These are phyloP conservation scores for Conticribra guillardii DNA, from an alignment of 108 stramenopile genomes.

Conservation along the genomic window DNA sequence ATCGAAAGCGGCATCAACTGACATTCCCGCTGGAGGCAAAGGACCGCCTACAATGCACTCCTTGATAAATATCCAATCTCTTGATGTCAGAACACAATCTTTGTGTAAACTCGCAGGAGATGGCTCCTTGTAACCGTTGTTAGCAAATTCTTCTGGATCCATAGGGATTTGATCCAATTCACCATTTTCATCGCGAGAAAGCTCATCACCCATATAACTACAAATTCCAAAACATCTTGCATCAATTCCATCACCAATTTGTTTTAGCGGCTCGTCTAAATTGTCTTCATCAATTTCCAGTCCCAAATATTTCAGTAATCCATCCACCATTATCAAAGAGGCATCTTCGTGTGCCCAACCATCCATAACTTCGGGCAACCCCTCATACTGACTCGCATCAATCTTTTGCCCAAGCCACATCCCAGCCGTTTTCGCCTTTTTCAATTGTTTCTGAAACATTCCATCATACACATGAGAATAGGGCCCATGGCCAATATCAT, in stretches of 20 bases:
- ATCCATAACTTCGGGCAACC: conserved; percentile 26
- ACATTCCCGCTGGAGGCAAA: conserved; percentile 39
- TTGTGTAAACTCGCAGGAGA: conserved; percentile 11
- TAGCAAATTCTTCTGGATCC: neutral
- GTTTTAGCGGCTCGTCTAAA: conserved; percentile 74
- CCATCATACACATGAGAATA: conserved; percentile 87
- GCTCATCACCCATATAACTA: conserved; percentile 13
- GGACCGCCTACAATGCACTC: conserved; percentile 67
- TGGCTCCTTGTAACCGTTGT: conserved; percentile 30
- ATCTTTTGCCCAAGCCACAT: conserved; percentile 44
- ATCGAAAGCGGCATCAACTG: too few relatives aligned
- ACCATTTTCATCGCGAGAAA: conserved; percentile 8
- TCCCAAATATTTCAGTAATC: conserved; percentile 57
- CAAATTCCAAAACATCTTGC: conserved; percentile 58
- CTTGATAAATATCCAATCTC: conserved; percentile 91
- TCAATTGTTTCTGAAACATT: conserved; percentile 35
- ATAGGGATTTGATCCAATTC: neutral
- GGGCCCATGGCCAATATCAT: conserved; percentile 94
- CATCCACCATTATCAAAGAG: conserved; percentile 82
- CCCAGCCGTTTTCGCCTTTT: conserved; percentile 26
- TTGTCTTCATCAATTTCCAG: conserved; percentile 65
- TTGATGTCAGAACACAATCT: conserved; percentile 66
- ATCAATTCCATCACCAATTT: conserved; percentile 82
- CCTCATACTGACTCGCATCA: conserved; percentile 44
- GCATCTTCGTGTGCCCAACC: conserved; percentile 81